Evolutionary conservation across 2,329 filamentous ascomycete genomes (phyloP).

Genomic region (Xylariales sp.): DNA sequence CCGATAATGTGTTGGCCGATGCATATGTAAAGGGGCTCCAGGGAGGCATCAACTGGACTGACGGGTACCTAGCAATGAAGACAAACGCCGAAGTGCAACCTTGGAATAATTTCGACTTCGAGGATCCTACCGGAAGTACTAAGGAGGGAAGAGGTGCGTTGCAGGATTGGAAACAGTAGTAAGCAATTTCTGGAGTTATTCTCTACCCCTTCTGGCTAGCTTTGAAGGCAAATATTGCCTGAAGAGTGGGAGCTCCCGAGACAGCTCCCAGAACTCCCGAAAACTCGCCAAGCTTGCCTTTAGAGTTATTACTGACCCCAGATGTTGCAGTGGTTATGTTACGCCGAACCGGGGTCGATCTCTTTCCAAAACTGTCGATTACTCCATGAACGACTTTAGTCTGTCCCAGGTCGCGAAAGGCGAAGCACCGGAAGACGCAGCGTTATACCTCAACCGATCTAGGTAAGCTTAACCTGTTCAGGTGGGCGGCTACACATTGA

Average conservation of each 20-base stretch:
- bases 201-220: no score
- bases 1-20: constrained; percentile 57
- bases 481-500: no score
- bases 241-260: no score
- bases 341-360: constrained; percentile 47
- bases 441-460: constrained; percentile 48
- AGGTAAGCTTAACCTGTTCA: constrained; percentile 17
- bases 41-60: constrained; percentile 46
- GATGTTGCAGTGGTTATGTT: no score
- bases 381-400: constrained; percentile 54
- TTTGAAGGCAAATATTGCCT: no score
- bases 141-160: constrained; percentile 54
- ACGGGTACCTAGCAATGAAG: constrained; percentile 48
- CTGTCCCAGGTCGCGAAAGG: constrained; percentile 49
- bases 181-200: no score
- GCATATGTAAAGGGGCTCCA: constrained; percentile 51
- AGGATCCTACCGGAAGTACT: constrained; percentile 47
- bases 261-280: no score
- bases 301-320: no score
- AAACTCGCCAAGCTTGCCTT: no score
- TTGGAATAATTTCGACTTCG: constrained; percentile 42
- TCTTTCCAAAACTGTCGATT: constrained; percentile 52
- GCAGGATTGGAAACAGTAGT: constrained; percentile 58
- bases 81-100: constrained; percentile 52
- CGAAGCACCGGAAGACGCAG: constrained; percentile 43